These are phyloP conservation scores for Zygotorulaspora chibaensis DNA, from an alignment of 805 yeast genomes.

Conservation along the genomic window DNA sequence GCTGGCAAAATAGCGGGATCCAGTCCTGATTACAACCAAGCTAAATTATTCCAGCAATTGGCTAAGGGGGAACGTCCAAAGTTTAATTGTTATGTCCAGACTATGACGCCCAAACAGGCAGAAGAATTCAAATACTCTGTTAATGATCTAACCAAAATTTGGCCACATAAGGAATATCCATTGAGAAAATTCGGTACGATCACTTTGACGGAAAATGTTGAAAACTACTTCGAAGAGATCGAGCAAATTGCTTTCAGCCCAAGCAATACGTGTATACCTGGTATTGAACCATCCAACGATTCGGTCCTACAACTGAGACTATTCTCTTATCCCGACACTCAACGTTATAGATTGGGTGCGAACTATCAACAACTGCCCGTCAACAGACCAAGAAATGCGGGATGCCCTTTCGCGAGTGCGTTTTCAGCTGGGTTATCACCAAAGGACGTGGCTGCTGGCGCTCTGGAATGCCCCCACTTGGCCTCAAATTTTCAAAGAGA, in stretches of 20 bases:
- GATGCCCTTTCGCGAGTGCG: constrained; percentile 43
- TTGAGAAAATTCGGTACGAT: constrained; percentile 69
- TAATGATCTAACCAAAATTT: constrained; percentile 81
- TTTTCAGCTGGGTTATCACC: constrained; percentile 7
- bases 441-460: constrained; percentile 7
- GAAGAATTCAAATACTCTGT: constrained; percentile 71
- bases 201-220: constrained; percentile 51
- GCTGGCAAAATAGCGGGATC: constrained; percentile 44
- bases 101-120: constrained; percentile 75
- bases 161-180: constrained; percentile 85
- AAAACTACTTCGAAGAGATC: constrained; percentile 46
- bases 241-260: constrained; percentile 69
- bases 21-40: constrained; percentile 48
- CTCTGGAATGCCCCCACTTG: constrained; percentile 28
- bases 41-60: constrained; percentile 41
- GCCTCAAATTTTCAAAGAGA: constrained; percentile 53
- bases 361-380: constrained; percentile 67
- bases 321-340: constrained; percentile 73
- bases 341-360: constrained; percentile 68
- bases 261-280: constrained; percentile 62
- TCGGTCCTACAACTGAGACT: constrained; percentile 74
- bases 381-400: constrained; percentile 41
- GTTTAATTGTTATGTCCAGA: constrained; percentile 53
- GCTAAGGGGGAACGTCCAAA: constrained; percentile 47
- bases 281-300: constrained; percentile 71